Percentiles rank a stretch among this genome's conserved stretches.
These are phyloP conservation scores for Hygrophoropsis aurantiaca DNA, from an alignment of 768 basidiomycete species.

Conservation along the genomic window DNA sequence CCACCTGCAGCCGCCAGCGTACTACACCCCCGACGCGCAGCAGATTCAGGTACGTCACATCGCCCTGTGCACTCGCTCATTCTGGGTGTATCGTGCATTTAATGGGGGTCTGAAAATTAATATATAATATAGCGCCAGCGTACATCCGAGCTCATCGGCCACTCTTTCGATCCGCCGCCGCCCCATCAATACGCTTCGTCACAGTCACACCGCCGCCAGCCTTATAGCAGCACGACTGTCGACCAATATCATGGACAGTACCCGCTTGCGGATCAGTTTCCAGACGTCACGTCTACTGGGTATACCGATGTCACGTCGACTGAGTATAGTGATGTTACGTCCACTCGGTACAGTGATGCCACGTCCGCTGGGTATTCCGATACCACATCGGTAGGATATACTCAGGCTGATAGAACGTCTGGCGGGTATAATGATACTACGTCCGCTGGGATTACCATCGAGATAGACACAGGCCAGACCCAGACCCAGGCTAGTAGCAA, in stretches of 20 bases:
- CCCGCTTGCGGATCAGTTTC: no score
- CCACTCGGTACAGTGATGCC: no score
- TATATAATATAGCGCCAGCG: not conserved
- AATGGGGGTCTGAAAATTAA: not conserved
- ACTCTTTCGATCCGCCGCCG: not conserved
- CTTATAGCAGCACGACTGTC: slow-evolving; percentile 2
- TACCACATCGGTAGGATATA: no score
- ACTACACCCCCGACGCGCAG: slow-evolving; percentile 22
- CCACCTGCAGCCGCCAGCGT: slow-evolving; percentile 7
- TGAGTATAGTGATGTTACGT: no score
- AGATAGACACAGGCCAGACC: no score
- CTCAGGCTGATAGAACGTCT: no score
- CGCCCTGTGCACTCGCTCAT: slow-evolving; percentile 12
- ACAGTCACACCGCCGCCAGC: slow-evolving; percentile 2
- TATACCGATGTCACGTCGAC: no score
- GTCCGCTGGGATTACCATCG: no score
- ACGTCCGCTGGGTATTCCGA: no score
- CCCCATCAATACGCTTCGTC: slow-evolving; percentile 5
- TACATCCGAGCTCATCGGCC: not conserved
- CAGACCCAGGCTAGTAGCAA: no score
- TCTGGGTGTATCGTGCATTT: slow-evolving; percentile 12
- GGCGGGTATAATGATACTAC: no score
- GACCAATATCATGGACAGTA: not conserved
- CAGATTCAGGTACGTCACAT: slow-evolving; percentile 15
- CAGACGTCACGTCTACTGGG: no score